Evolutionary conservation across 2,329 filamentous ascomycete genomes (phyloP).

Genomic region (Calonectria leucothoes): DNA sequence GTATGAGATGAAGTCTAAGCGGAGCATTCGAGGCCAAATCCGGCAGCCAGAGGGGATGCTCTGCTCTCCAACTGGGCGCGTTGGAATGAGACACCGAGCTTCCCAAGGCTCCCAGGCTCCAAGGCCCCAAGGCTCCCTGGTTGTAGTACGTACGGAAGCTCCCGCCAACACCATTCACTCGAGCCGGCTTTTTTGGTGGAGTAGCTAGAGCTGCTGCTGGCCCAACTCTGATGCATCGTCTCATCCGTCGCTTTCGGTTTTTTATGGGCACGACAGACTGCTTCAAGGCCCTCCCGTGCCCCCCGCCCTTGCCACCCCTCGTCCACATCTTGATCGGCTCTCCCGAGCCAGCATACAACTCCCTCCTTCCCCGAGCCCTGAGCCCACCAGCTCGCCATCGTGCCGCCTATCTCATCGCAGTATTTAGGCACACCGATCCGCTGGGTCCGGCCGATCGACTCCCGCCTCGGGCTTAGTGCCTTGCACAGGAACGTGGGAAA

Average conservation of each 20-base stretch:
- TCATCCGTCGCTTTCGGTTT: background rate
- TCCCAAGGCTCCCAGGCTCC: background rate
- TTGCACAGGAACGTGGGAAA: conserved; percentile 18
- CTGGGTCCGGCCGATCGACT: conserved; percentile 22
- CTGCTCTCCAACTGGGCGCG: background rate
- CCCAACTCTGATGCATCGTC: background rate
- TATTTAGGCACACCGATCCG: conserved; percentile 13
- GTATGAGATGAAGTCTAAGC: conserved; percentile 2
- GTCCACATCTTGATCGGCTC: background rate
- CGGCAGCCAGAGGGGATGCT: background rate
- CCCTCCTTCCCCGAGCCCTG: background rate
- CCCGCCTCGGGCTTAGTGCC: conserved; percentile 24
- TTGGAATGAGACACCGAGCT: conserved; percentile 21
- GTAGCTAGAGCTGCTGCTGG: background rate
- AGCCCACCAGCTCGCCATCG: background rate
- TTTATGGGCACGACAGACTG: background rate
- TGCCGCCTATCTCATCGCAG: background rate
- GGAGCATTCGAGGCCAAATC: background rate
- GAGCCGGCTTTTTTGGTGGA: conserved; percentile 13
- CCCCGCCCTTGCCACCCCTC: background rate
- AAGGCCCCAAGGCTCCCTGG: background rate
- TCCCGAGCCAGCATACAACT: background rate
- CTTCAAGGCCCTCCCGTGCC: background rate
- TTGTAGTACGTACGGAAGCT: conserved; percentile 9
- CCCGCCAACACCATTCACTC: conserved; percentile 6